Conservation (phyloP, 371 early-diverging fungal genomes). For the Apophysomyces elegans region DNA sequence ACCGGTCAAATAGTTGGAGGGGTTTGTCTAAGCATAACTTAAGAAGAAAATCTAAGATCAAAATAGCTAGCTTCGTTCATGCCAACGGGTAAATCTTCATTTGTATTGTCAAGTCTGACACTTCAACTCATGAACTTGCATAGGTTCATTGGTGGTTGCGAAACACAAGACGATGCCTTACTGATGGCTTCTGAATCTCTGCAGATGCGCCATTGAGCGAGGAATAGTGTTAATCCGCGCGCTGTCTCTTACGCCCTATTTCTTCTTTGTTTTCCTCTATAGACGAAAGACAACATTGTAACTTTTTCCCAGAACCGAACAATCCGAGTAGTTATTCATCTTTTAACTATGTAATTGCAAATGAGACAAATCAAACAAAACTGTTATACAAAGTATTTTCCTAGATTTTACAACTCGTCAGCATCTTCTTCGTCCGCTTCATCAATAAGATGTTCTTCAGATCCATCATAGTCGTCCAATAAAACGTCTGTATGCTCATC, state of each 20-base stretch:
- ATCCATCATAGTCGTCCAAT: constrained; percentile 55
- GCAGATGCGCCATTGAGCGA: background rate
- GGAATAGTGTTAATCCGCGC: background rate
- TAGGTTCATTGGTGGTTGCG: constrained; percentile 6
- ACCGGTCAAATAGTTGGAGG: background rate
- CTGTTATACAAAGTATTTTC: constrained; percentile 4
- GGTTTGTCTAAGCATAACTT: background rate
- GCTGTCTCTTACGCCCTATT: background rate
- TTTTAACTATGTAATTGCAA: background rate
- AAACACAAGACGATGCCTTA: background rate
- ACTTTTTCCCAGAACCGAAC: background rate
- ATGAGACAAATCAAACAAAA: background rate
- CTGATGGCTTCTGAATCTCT: background rate
- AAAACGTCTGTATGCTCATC: constrained; percentile 53
- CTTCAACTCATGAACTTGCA: background rate
- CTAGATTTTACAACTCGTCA: constrained; percentile 36
- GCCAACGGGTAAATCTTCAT: background rate
- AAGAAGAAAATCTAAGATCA: background rate
- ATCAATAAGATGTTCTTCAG: constrained; percentile 44
- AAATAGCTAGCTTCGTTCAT: constrained; percentile 1
- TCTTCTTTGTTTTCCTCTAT: background rate
- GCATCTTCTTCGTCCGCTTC: constrained; percentile 52
- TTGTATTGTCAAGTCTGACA: too few relatives aligned
- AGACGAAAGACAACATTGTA: background rate
- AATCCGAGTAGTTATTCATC: background rate